phyloP scores from a whole-genome alignment of 139 green algal species.

The Axilococcus clingmanii region DNA sequence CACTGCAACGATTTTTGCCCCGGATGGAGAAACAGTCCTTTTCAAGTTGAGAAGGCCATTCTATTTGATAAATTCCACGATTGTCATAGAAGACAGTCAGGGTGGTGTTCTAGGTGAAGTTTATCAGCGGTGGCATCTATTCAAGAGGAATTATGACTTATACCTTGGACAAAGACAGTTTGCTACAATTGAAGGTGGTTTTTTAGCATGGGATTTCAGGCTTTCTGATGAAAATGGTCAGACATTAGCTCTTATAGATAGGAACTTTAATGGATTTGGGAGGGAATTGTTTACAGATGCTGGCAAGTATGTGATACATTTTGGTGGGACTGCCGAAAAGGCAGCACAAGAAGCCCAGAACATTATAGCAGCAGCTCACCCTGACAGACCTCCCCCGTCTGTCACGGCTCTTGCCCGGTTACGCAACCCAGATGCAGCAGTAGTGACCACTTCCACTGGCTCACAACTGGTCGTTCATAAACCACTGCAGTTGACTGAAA shows the following conservation, averaged over 20 bases:
- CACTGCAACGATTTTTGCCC: constrained; percentile 42
- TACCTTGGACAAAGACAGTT: constrained; percentile 51
- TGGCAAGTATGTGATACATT: constrained; percentile 83
- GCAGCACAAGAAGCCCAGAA: constrained; percentile 31
- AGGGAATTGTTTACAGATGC: constrained; percentile 50
- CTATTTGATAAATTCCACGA: constrained; percentile 66
- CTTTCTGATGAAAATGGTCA: constrained; percentile 55
- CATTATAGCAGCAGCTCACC: constrained; percentile 24
- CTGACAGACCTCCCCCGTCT: constrained; percentile 25
- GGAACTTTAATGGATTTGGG: constrained; percentile 62
- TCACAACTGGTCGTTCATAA: constrained; percentile 57
- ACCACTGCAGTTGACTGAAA: constrained; percentile 42
- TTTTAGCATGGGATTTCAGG: constrained; percentile 85
- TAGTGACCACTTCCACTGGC: constrained; percentile 59
- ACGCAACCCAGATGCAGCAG: constrained; percentile 28
- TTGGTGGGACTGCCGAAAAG: constrained; percentile 39
- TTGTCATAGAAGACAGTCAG: constrained; percentile 39
- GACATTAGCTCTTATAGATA: constrained; percentile 75
- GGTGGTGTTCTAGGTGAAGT: constrained; percentile 58
- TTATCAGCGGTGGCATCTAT: constrained; percentile 70
- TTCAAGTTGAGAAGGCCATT: constrained; percentile 61
- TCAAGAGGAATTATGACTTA: constrained; percentile 68
- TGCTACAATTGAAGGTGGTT: constrained; percentile 49
- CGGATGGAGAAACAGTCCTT: constrained; percentile 50
- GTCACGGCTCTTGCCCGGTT: constrained; percentile 40